Evolutionary conservation across 371 early-diverging fungal genomes (phyloP).

Genomic region (Zopfochytrium polystomum): DNA sequence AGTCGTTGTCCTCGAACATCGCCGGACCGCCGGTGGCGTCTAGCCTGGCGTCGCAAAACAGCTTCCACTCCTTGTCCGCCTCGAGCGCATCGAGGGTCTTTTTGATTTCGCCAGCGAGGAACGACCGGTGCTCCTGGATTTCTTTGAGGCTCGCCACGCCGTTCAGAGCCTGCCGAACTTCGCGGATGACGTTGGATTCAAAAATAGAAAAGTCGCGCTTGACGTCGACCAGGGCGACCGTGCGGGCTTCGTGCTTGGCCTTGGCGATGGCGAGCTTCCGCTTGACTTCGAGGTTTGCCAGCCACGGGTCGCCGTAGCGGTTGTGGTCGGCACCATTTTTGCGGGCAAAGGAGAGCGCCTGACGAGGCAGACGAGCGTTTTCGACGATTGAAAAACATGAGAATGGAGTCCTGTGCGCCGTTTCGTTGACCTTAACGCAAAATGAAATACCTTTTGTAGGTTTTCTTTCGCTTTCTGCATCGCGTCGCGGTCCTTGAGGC

Average conservation of each 20-base stretch:
- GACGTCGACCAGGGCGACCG: constrained; percentile 25
- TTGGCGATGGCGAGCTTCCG: constrained; percentile 34
- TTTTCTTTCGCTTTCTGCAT: constrained; percentile 47
- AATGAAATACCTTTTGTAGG: constrained; percentile 32
- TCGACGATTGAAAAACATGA: too few species aligned
- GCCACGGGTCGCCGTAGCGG: constrained; percentile 27
- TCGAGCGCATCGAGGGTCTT: constrained; percentile 17
- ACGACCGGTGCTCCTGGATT: constrained; percentile 13
- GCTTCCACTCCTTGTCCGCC: constrained; percentile 25
- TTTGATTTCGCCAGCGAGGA: constrained; percentile 20
- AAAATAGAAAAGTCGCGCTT: constrained; percentile 29
- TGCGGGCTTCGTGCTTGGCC: constrained; percentile 28
- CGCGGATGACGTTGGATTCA: constrained; percentile 30
- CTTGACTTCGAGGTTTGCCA: constrained; percentile 37
- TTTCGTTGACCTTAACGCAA: too few species aligned
- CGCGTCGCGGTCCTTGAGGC: constrained; percentile 32
- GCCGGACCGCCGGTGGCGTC: constrained; percentile 21
- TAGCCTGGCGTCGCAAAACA: constrained; percentile 18
- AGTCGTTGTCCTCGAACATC: constrained; percentile 22
- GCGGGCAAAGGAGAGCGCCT: constrained; percentile 25
- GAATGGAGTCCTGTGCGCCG: too few species aligned
- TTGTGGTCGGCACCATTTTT: constrained; percentile 15
- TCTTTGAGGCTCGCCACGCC: constrained; percentile 21
- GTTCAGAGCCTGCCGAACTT: constrained; percentile 24
- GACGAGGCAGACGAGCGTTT: too few species aligned